Evolutionary conservation across 768 basidiomycete species (phyloP).

Genomic region (Hortiboletus flavorubellus): DNA sequence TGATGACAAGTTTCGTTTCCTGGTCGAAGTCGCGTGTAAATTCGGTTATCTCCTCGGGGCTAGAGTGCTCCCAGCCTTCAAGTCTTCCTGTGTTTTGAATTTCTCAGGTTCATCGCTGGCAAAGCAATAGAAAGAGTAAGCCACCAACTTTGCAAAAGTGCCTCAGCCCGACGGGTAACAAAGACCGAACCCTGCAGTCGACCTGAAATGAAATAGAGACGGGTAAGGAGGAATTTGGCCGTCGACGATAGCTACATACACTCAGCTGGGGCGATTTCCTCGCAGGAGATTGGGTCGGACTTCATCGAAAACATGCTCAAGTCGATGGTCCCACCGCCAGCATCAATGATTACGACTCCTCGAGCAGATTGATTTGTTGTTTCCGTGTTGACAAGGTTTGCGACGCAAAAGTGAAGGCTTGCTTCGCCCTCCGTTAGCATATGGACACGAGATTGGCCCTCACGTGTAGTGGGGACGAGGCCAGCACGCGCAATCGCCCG

Average conservation of each 20-base stretch:
- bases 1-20: no score
- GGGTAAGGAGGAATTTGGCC: background rate
- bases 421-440: conserved; percentile 12
- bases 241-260: conserved; percentile 9
- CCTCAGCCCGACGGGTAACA: no score
- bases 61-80: no score
- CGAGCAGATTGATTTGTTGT: no score
- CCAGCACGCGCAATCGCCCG: conserved; percentile 10
- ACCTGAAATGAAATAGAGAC: no score
- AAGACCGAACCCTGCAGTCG: no score
- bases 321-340: conserved; percentile 27
- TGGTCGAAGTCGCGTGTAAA: no score
- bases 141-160: no score
- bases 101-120: no score
- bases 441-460: conserved; percentile 6
- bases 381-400: conserved; percentile 28
- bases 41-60: no score
- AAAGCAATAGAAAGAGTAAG: no score
- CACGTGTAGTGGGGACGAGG: background rate
- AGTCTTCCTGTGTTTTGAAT: no score
- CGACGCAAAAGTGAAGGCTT: conserved; percentile 35
- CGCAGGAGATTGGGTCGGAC: conserved; percentile 20
- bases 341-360: conserved; percentile 32
- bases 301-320: conserved; percentile 35
- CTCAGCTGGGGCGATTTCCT: conserved; percentile 33